These are phyloP conservation scores for Crithidia acanthocephali DNA, from an alignment of 208 protist genomes.

Conservation along the genomic window DNA sequence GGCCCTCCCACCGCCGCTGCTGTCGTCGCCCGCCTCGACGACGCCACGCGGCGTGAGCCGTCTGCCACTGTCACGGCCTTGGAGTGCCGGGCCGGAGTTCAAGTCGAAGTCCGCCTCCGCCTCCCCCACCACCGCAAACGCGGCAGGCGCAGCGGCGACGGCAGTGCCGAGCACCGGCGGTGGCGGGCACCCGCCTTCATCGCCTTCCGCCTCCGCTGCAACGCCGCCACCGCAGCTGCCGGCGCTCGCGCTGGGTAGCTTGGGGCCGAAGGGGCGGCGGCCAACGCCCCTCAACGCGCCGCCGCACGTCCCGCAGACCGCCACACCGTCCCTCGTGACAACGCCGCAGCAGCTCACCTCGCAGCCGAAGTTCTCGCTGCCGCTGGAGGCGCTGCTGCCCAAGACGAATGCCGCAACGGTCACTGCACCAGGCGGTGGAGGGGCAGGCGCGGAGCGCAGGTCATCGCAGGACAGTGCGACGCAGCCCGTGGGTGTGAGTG, in stretches of 20 bases:
- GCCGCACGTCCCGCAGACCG: conserved; percentile 16
- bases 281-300: conserved; percentile 10
- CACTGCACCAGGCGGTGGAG: background rate
- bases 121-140: no score
- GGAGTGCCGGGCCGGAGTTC: conserved; percentile 5
- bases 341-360: conserved; percentile 15
- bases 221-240: conserved; percentile 14
- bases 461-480: background rate
- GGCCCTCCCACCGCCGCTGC: conserved; percentile 2
- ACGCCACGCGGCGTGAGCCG: background rate
- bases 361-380: conserved; percentile 14
- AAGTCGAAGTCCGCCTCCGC: background rate
- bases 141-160: no score
- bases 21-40: conserved; percentile 3
- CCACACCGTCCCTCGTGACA: conserved; percentile 21
- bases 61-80: background rate
- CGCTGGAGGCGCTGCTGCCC: conserved; percentile 6
- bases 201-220: background rate
- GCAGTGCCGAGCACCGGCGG: background rate
- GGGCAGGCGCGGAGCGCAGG: background rate
- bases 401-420: background rate
- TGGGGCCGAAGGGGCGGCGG: background rate
- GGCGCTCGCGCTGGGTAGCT: conserved; percentile 2
- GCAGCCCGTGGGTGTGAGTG: no score
- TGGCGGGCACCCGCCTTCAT: conserved; percentile 6